These are phyloP conservation scores for Exophiala viscosa DNA, from an alignment of 2,329 filamentous ascomycete genomes.

Conservation along the genomic window DNA sequence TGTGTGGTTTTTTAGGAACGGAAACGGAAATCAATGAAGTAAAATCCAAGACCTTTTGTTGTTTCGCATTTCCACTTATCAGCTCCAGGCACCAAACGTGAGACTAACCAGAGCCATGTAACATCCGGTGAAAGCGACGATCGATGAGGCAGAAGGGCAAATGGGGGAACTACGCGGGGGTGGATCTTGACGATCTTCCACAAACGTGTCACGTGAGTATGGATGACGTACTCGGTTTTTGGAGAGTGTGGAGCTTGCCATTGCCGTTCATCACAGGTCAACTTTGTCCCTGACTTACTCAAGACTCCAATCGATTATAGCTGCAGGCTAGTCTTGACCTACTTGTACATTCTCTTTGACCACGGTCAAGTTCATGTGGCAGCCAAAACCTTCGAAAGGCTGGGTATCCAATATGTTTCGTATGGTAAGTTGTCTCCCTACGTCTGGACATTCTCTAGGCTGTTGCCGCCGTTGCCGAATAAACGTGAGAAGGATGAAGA, in stretches of 20 bases:
- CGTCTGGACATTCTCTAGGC: too few relatives aligned
- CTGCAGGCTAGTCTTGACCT: background rate
- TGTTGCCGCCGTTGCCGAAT: background rate
- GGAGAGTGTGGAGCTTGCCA: background rate
- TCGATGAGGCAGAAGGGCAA: background rate
- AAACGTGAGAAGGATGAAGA: background rate
- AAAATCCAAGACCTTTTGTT: too few relatives aligned
- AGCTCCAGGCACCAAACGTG: too few relatives aligned
- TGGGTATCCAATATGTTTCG: constrained; percentile 25
- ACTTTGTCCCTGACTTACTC: background rate
- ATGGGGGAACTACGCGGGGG: background rate
- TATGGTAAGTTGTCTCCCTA: constrained; percentile 12
- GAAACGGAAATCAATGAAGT: too few relatives aligned
- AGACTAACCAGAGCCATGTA: background rate
- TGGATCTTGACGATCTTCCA: background rate
- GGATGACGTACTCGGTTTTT: background rate
- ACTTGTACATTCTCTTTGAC: background rate
- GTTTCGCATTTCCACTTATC: too few relatives aligned
- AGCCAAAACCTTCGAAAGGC: constrained; percentile 21
- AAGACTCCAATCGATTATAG: background rate
- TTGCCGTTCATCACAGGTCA: background rate
- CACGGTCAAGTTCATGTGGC: constrained; percentile 8
- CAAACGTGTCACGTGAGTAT: background rate
- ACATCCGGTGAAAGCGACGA: background rate
- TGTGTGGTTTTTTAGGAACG: too few relatives aligned